These are phyloP conservation scores for Inga leiocalycina DNA, from an alignment of 306 rosid species.

Conservation along the genomic window DNA sequence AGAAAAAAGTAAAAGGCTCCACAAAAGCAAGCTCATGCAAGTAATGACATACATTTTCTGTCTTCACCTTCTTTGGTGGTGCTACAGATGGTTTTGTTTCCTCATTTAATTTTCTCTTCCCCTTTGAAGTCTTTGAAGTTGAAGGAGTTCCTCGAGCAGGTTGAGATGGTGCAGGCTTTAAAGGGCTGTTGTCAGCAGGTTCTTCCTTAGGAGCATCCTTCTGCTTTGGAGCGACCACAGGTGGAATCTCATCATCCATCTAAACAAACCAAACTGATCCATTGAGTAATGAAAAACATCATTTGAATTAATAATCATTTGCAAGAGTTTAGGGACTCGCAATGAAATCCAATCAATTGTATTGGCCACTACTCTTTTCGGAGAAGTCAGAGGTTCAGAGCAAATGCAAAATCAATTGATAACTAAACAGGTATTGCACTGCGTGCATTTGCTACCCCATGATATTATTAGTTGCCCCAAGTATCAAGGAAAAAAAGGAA, in stretches of 20 bases:
- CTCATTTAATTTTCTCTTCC: slow-evolving; percentile 80
- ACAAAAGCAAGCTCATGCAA: slow-evolving; percentile 7
- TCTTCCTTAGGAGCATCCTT: slow-evolving; percentile 88
- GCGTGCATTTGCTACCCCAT: slow-evolving; percentile 11
- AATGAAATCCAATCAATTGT: slow-evolving; percentile 12
- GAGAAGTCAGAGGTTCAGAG: slow-evolving; percentile 5
- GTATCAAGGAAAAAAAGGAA: slow-evolving; percentile 15
- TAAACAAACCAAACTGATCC: slow-evolving; percentile 38
- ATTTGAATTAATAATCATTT: slow-evolving; percentile 16
- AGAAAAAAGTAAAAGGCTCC: not conserved
- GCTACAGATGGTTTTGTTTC: slow-evolving; percentile 67
- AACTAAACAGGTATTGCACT: slow-evolving; percentile 15
- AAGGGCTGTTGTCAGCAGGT: slow-evolving; percentile 75
- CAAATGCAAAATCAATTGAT: slow-evolving; percentile 25
- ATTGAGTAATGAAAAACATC: slow-evolving; percentile 24
- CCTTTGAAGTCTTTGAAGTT: slow-evolving; percentile 50
- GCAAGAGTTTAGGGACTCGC: slow-evolving; percentile 6
- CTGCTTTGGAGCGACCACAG: slow-evolving; percentile 63
- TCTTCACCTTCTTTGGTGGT: slow-evolving; percentile 84
- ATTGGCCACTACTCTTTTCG: slow-evolving; percentile 1
- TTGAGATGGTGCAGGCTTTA: slow-evolving; percentile 47
- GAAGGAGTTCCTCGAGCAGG: slow-evolving; percentile 72
- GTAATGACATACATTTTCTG: slow-evolving; percentile 70
- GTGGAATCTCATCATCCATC: slow-evolving; percentile 80
- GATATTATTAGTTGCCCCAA: slow-evolving; percentile 13